Evolutionary conservation across 2,329 filamentous ascomycete species (phyloP).

Genomic region (Pseudogymnoascus sp.): DNA sequence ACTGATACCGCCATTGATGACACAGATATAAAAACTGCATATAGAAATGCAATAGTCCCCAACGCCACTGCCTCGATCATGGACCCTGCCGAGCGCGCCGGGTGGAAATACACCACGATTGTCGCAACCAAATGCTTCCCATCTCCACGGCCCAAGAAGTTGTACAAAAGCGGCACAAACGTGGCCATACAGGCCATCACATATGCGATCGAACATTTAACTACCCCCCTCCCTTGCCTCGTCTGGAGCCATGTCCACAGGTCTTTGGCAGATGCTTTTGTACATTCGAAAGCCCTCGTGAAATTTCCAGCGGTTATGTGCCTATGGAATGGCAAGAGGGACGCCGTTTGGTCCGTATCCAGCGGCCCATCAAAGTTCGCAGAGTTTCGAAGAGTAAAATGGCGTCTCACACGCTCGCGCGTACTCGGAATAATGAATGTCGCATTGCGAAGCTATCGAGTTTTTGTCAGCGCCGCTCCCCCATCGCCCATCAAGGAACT

Average conservation of each 20-base stretch:
- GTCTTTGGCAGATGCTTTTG: conserved; percentile 31
- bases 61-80: conserved; percentile 82
- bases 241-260: conserved; percentile 59
- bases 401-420: conserved; percentile 73
- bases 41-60: conserved; percentile 69
- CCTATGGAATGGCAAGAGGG: conserved; percentile 16
- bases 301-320: conserved; percentile 26
- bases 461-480: neutral
- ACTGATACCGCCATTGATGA: conserved; percentile 85
- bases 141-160: conserved; percentile 72
- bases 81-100: conserved; percentile 74
- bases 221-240: conserved; percentile 66
- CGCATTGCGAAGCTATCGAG: conserved; percentile 63
- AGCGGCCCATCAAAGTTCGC: conserved; percentile 27
- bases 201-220: conserved; percentile 91
- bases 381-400: conserved; percentile 65
- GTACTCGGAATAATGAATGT: conserved; percentile 83
- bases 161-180: conserved; percentile 66
- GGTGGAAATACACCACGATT: conserved; percentile 91
- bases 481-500: conserved; percentile 35
- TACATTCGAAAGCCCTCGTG: conserved; percentile 29
- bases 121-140: conserved; percentile 93
- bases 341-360: conserved; percentile 12
- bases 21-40: conserved; percentile 67
- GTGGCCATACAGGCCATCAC: conserved; percentile 79